These are phyloP conservation scores for Hypoxylon sp. DNA, from an alignment of 2,329 filamentous ascomycete genomes.

Conservation along the genomic window DNA sequence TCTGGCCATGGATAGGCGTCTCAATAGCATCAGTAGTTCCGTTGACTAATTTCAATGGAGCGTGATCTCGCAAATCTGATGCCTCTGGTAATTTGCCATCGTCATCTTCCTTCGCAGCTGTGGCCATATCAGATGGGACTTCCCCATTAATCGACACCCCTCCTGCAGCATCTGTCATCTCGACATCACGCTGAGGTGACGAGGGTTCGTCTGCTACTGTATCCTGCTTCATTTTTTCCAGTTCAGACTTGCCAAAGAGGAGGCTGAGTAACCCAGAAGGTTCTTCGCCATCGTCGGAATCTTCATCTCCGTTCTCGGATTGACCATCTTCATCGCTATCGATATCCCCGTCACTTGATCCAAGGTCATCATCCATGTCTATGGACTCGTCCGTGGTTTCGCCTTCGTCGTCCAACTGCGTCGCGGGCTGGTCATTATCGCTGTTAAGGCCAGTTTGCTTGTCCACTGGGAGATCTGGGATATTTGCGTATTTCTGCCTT, in stretches of 20 bases:
- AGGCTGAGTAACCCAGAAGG: slow-evolving; percentile 65
- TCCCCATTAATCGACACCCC: slow-evolving; percentile 13
- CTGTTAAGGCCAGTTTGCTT: slow-evolving; percentile 23
- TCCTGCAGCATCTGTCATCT: slow-evolving; percentile 52
- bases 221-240: slow-evolving; percentile 64
- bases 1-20: background rate
- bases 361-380: slow-evolving; percentile 76
- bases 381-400: slow-evolving; percentile 74
- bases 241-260: slow-evolving; percentile 70
- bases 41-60: background rate
- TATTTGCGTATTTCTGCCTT: slow-evolving; percentile 74
- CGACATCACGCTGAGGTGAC: slow-evolving; percentile 47
- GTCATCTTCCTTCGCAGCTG: background rate
- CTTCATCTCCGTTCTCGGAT: slow-evolving; percentile 59
- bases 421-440: slow-evolving; percentile 38
- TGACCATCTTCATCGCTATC: slow-evolving; percentile 58
- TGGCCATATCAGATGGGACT: background rate
- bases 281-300: slow-evolving; percentile 59
- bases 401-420: slow-evolving; percentile 51
- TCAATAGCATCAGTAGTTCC: background rate
- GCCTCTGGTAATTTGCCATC: background rate
- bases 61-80: background rate
- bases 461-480: slow-evolving; percentile 62
- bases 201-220: slow-evolving; percentile 47
- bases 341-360: slow-evolving; percentile 65